These are phyloP conservation scores for Aspergillus carbonarius DNA, from an alignment of 2,329 filamentous ascomycete species.

Conservation along the genomic window DNA sequence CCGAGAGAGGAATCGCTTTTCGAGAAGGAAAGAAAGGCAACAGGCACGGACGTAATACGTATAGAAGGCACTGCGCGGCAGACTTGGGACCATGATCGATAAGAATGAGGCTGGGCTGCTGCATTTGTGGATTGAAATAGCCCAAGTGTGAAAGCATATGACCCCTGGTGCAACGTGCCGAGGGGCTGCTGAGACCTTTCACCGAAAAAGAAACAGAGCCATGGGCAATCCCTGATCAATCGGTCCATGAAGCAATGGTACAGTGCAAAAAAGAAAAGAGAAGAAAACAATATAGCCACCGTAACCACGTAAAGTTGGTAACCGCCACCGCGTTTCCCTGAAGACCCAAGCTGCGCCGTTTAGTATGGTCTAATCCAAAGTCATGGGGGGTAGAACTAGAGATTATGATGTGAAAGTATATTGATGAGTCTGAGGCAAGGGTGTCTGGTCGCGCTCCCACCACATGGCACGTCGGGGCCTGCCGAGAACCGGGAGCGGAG, in stretches of 20 bases:
- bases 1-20: conserved; percentile 61
- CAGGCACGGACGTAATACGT: not conserved
- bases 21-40: conserved; percentile 40
- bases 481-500: conserved; percentile 5
- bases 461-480: conserved; percentile 5
- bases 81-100: not conserved
- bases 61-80: not conserved
- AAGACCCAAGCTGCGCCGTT: conserved; percentile 29
- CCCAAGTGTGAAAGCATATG: not conserved
- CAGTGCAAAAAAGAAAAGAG: conserved; percentile 10
- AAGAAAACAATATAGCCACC: conserved; percentile 16
- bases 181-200: not conserved
- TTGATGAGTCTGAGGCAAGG: not conserved
- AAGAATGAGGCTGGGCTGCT: not conserved
- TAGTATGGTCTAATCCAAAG: conserved; percentile 34
- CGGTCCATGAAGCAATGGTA: conserved; percentile 7
- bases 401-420: conserved; percentile 15
- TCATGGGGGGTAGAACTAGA: conserved; percentile 24
- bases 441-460: not conserved
- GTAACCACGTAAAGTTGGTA: conserved; percentile 24
- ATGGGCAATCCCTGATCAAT: not conserved
- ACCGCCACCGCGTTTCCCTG: conserved; percentile 24
- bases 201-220: not conserved
- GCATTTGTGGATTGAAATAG: not conserved
- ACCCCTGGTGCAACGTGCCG: not conserved